These are phyloP conservation scores for Cutaneotrichosporon sp. DNA, from an alignment of 1,284 basidiomycete genomes.

Conservation along the genomic window DNA sequence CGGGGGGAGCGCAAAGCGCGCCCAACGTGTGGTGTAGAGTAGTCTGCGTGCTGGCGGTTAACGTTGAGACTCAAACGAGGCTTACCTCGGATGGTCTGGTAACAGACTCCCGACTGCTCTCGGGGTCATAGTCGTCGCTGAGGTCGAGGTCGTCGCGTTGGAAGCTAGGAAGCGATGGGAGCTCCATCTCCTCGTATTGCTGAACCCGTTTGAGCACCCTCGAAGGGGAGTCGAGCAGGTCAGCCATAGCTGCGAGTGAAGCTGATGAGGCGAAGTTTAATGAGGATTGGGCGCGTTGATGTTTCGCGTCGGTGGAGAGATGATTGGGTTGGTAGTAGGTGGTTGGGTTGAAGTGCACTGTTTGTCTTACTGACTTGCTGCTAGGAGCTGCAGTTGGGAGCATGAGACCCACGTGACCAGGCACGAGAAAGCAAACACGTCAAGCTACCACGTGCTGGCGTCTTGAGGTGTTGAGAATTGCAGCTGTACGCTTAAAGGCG, in stretches of 20 bases:
- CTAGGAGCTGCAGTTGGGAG: too few species aligned
- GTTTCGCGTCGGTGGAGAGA: background rate
- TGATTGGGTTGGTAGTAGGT: background rate
- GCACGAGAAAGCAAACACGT: constrained; percentile 1
- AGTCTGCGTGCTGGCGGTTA: background rate
- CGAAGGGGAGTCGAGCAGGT: constrained; percentile 40
- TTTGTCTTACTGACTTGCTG: background rate
- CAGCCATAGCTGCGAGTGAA: constrained; percentile 26
- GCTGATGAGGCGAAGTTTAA: background rate
- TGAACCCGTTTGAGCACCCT: constrained; percentile 43
- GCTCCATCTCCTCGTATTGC: constrained; percentile 46
- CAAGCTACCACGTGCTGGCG: background rate
- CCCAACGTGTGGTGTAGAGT: background rate
- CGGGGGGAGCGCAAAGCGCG: background rate
- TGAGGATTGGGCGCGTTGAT: background rate
- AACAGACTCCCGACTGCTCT: background rate
- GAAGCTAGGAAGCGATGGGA: constrained; percentile 49
- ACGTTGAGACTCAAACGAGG: background rate
- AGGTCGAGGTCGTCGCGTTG: constrained; percentile 44
- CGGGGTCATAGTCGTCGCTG: constrained; percentile 2
- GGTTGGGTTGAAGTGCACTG: background rate
- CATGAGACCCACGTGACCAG: background rate
- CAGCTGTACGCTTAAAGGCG: too few species aligned
- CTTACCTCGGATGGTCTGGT: background rate
- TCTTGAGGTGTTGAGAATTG: too few species aligned